Percentiles rank a stretch among this genome's conserved stretches.
Evolutionary conservation across 2,329 filamentous ascomycete genomes (phyloP).

Genomic region (Dothideomycetes sp.): DNA sequence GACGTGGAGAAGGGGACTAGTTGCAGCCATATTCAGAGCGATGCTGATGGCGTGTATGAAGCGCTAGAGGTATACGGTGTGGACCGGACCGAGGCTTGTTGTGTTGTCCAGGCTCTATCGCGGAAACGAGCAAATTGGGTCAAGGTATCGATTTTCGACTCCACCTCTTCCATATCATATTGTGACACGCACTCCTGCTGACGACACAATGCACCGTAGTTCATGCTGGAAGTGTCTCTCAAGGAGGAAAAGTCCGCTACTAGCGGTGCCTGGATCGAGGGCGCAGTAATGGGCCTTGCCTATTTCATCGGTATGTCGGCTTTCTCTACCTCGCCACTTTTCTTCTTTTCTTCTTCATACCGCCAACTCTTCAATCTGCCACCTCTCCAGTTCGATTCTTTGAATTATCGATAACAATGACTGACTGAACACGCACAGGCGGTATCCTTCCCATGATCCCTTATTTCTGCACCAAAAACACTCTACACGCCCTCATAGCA

Average conservation of each 20-base stretch:
- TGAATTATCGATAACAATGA: no score
- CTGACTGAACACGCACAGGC: constrained; percentile 13
- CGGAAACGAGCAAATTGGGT: neutral
- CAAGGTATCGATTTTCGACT: constrained; percentile 10
- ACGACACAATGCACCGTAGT: constrained; percentile 19
- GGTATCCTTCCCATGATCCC: constrained; percentile 38
- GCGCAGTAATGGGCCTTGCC: constrained; percentile 26
- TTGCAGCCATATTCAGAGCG: neutral
- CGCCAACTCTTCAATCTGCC: no score
- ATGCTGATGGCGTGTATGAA: neutral
- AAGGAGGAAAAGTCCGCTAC: constrained; percentile 32
- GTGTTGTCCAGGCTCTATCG: neutral
- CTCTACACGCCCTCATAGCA: constrained; percentile 31
- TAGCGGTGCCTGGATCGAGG: constrained; percentile 36
- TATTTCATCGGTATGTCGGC: constrained; percentile 26
- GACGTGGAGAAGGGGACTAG: constrained; percentile 23
- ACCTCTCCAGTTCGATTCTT: no score
- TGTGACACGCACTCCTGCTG: constrained; percentile 28
- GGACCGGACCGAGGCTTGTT: neutral
- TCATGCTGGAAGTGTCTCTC: constrained; percentile 51
- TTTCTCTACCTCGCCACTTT: neutral
- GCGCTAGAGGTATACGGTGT: neutral
- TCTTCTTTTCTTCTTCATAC: neutral
- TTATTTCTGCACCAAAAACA: constrained; percentile 34
- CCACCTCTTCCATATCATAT: no score